Conservation (phyloP, 805 yeast species). For the Metschnikowia borealis region DNA sequence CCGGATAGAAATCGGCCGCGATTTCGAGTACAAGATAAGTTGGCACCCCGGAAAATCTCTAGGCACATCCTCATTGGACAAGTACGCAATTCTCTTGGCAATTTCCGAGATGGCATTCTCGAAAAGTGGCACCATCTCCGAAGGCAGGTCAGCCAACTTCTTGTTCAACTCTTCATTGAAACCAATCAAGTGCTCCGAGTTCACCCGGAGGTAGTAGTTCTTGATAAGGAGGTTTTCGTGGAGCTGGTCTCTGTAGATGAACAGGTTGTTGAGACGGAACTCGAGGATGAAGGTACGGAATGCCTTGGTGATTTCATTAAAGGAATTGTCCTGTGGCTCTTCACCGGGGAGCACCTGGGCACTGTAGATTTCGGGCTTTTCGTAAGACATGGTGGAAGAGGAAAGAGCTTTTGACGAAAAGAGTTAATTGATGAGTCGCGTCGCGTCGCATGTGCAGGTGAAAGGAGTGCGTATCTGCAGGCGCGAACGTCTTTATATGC, state of each 20-base stretch:
- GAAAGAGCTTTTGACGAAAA: not conserved
- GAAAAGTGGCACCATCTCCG: constrained; percentile 80
- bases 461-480: not conserved
- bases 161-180: constrained; percentile 89
- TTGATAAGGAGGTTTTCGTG: constrained; percentile 80
- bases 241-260: constrained; percentile 84
- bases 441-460: not conserved
- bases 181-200: constrained; percentile 78
- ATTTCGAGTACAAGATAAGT: constrained; percentile 67
- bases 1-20: constrained; percentile 70
- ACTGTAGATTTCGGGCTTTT: constrained; percentile 64
- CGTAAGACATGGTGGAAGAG: constrained; percentile 55
- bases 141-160: constrained; percentile 78
- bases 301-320: constrained; percentile 67
- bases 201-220: constrained; percentile 67
- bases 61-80: constrained; percentile 50
- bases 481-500: not conserved
- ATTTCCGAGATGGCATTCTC: constrained; percentile 82
- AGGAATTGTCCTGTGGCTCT: constrained; percentile 57
- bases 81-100: constrained; percentile 65
- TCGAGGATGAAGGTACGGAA: constrained; percentile 81
- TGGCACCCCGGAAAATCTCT: constrained; percentile 75
- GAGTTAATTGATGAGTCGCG: constrained; percentile 12
- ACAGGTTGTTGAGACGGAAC: constrained; percentile 77
- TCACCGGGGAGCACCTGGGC: constrained; percentile 89